Evolutionary conservation across 176 grass and related monocot species (phyloP), one percentile per base, ranked within the genome.

Genomic region (Otatea glauca): DNA sequence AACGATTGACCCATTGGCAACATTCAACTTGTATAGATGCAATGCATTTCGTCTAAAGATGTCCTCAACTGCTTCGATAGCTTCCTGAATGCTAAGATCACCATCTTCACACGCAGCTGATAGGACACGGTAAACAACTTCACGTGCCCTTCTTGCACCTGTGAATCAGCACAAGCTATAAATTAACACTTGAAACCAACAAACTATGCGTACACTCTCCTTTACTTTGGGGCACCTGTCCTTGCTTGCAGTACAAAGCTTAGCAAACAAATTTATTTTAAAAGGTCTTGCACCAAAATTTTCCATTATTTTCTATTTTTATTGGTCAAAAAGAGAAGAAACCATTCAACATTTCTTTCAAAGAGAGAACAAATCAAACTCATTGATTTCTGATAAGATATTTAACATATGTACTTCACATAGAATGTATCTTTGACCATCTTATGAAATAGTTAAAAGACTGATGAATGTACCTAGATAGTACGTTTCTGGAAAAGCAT

Each of bases 401-500:
- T 58, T 54, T 65, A 83, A 78, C 16, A 23, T 83, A 50, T 78
- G 21, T 74, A 73, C 48, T n/a, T n/a, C 47, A 66, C 5, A 17
- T 75, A 68, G 13, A 81, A 35, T 70, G 54, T 63, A 13, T 76
- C 24, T 80, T 70, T 4, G 0, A 59, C 38, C 62, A 81, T 70
- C 44, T 76, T 49, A 49, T 76, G 47, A 76, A 84, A 61, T 45
- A 38, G 43, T 63, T 60, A 75, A 68, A 75, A 68, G 73, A 29
- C n/a, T 38, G 70, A 75, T 62, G 29, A 29, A 29, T 80, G 5
- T 92, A 98, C 96, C 93, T 76, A 98, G 86, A 87, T 95, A 95
- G 67, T 92, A 95, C 68, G 96, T 95, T 83, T 98, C 96, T 58
- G 96, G 96, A 93, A 98, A 98, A 72, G 96, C 96, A 84, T 92